Conservation (phyloP, 148 eudicot species). For the Dianthus caryophyllus region DNA sequence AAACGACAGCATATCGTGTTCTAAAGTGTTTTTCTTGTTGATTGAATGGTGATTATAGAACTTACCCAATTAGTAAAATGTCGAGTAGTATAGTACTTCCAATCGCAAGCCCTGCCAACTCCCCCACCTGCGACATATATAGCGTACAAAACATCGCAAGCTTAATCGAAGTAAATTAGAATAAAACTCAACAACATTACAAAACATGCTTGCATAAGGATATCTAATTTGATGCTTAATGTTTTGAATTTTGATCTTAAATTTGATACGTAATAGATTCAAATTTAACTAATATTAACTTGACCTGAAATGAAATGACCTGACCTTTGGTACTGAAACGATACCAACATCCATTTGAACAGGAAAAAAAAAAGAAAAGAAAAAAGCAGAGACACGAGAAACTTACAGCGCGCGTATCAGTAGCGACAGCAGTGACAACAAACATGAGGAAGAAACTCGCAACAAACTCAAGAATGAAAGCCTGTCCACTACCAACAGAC, state of each 20-base stretch:
- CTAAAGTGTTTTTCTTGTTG: too few species aligned
- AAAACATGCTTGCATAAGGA: too few species aligned
- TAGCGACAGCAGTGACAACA: constrained; percentile 42
- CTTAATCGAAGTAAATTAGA: too few species aligned
- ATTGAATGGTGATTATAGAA: not conserved
- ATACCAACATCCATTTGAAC: too few species aligned
- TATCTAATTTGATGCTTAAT: too few species aligned
- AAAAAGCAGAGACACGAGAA: not conserved
- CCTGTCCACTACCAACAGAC: constrained; percentile 26
- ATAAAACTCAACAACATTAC: too few species aligned
- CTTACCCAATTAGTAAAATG: constrained; percentile 37
- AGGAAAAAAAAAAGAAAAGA: not conserved
- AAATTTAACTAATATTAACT: too few species aligned
- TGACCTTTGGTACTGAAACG: too few species aligned
- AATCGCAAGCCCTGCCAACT: constrained; percentile 40
- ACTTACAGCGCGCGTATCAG: constrained; percentile 35
- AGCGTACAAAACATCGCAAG: not conserved
- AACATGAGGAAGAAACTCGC: constrained; percentile 39
- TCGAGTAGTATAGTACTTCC: constrained; percentile 43
- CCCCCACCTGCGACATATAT: constrained; percentile 48
- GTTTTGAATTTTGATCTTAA: too few species aligned
- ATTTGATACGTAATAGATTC: too few species aligned
- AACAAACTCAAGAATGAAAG: constrained; percentile 33
- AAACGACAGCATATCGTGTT: too few species aligned
- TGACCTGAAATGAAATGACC: too few species aligned